These are phyloP conservation scores for Erythrobasidium hasegawianum DNA, from an alignment of 1,284 basidiomycete species.

Conservation along the genomic window DNA sequence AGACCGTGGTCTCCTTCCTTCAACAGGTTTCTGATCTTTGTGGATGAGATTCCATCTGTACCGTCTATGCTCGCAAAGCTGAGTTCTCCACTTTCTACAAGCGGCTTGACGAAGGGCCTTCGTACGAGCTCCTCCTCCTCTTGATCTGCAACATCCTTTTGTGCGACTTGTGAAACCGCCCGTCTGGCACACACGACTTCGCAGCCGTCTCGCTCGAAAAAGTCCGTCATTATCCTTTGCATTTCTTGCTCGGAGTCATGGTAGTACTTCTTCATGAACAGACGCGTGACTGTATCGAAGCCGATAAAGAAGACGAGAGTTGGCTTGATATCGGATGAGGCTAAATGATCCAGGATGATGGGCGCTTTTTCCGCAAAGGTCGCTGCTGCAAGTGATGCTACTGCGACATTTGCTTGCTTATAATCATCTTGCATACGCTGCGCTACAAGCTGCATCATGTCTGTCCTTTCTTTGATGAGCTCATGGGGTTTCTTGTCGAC, in stretches of 20 bases:
- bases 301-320: slow-evolving; percentile 52
- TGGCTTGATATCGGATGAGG: slow-evolving; percentile 2
- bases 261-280: slow-evolving; percentile 80
- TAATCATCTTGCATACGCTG: slow-evolving; percentile 30
- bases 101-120: slow-evolving; percentile 53
- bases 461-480: slow-evolving; percentile 42
- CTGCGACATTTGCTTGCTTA: slow-evolving; percentile 4
- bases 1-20: slow-evolving; percentile 21
- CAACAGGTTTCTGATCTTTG: slow-evolving; percentile 61
- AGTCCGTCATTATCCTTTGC: slow-evolving; percentile 57
- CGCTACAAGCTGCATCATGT: slow-evolving; percentile 49
- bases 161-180: slow-evolving; percentile 39
- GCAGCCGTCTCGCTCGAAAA: slow-evolving; percentile 60
- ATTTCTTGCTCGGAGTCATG: slow-evolving; percentile 56
- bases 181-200: slow-evolving; percentile 69
- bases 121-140: slow-evolving; percentile 49
- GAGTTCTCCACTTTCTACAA: slow-evolving; percentile 57
- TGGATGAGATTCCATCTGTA: slow-evolving; percentile 66
- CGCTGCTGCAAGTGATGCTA: slow-evolving; percentile 26
- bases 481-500: slow-evolving; percentile 80
- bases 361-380: slow-evolving; percentile 35
- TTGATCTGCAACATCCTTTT: slow-evolving; percentile 46
- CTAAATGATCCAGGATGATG: slow-evolving; percentile 36
- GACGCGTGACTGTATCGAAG: slow-evolving; percentile 79
- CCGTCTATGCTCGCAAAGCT: slow-evolving; percentile 61